Conservation (phyloP, 2,329 filamentous ascomycete species). For the Paecilomyces formosus region DNA sequence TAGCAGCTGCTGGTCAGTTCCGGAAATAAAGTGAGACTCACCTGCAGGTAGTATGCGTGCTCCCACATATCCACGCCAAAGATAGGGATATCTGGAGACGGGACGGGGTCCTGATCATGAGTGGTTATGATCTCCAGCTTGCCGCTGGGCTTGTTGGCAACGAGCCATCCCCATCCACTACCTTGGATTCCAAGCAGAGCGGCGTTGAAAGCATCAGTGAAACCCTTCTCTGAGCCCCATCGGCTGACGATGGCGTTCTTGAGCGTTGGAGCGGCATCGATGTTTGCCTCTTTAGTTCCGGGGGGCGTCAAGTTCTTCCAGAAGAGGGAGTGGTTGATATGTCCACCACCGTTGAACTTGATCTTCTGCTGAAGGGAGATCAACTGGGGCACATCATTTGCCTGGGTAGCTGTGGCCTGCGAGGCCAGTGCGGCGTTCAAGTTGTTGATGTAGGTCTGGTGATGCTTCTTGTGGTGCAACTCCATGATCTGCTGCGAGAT, state of each 20-base stretch:
- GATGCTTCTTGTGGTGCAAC: conserved; percentile 87
- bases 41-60: conserved; percentile 83
- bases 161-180: conserved; percentile 83
- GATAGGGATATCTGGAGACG: conserved; percentile 68
- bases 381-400: conserved; percentile 55
- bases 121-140: conserved; percentile 66
- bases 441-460: conserved; percentile 85
- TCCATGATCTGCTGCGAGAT: conserved; percentile 90
- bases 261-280: conserved; percentile 49
- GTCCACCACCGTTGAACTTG: conserved; percentile 84
- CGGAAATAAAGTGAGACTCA: conserved; percentile 21
- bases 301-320: conserved; percentile 74
- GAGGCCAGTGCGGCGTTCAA: conserved; percentile 70
- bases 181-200: conserved; percentile 67
- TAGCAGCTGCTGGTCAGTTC: background rate
- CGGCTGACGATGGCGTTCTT: conserved; percentile 53
- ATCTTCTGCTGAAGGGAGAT: conserved; percentile 63
- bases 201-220: conserved; percentile 59
- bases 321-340: conserved; percentile 90
- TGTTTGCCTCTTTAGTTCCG: conserved; percentile 49
- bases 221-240: conserved; percentile 62
- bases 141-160: conserved; percentile 55
- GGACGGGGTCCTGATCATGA: conserved; percentile 79
- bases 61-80: conserved; percentile 90
- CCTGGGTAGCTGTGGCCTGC: conserved; percentile 49